Evolutionary conservation across 1,284 basidiomycete genomes (phyloP), one percentile per base, ranked within the genome.

Genomic region (Marasmius tenuissimus): DNA sequence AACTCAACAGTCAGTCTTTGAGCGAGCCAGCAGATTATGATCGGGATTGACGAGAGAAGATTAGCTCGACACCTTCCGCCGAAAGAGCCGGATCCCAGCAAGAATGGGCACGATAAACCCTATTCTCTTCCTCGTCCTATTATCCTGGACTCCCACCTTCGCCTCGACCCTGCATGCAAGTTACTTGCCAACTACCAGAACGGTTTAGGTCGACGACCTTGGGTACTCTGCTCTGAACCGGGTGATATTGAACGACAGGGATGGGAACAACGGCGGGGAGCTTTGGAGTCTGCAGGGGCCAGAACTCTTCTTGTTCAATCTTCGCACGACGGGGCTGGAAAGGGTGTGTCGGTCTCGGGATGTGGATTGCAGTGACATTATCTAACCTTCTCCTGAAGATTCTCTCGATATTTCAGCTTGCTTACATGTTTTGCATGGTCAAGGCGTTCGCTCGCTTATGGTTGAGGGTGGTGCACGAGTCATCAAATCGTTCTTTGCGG

Each of bases 381-480:
- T 63, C 65, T 50, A 54, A 63, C 51, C 50, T 60, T 49, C 65
- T 49, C 62, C 61, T 48, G 58, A 59, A 58, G 34, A 48, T 63
- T 85, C 81, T 49, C 75, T 89, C 42, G 76, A 83, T 7, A 78
- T 92, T 4, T 69, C 74, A 0, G 70, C 72, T 8, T 72, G 93
- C 11, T 83, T 94, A 2, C 68, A 66, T 12, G 76, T 78, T 8
- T 78, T 96, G 33, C 73, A 75, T 22, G 71, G 74, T 11, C 75
- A 83, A 27, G 87, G 85, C 10, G 81, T 97, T 61, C 75, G 76
- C 8, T 89, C 89, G 3, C 78, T 98, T 58, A 99, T 99, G 97
- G 91, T 98, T 10, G 97, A 99, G 78, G 97, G 97, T 57, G 97
- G 97, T 16, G 92, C 94, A 4, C 76, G 79, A 4, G 83, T 98